Percentiles rank a stretch among this genome's conserved stretches.
Evolutionary conservation across 176 grass and related monocot genomes (phyloP).

Genomic region (Echinochloa phyllopogon): DNA sequence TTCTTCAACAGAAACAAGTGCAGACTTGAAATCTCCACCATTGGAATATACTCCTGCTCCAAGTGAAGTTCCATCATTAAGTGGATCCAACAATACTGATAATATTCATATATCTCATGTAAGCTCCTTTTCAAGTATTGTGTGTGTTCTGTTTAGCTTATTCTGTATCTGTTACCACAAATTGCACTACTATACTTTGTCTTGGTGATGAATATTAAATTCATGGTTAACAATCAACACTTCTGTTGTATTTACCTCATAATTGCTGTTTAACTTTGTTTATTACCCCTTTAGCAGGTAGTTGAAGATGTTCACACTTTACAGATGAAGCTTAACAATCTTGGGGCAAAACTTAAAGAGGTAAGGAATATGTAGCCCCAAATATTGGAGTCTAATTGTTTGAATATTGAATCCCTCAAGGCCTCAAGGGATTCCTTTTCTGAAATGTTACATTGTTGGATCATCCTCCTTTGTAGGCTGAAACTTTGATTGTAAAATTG

Average conservation of each 20-base stretch:
- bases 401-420: not conserved
- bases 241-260: constrained; percentile 13
- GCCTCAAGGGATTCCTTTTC: constrained; percentile 14
- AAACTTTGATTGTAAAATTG: constrained; percentile 65
- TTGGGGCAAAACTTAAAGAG: constrained; percentile 81
- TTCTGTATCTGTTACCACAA: not conserved
- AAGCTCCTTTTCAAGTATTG: constrained; percentile 35
- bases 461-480: constrained; percentile 65
- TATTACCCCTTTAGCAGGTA: constrained; percentile 54
- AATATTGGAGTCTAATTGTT: not conserved
- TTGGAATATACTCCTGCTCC: constrained; percentile 37
- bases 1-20: constrained; percentile 54
- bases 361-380: constrained; percentile 37
- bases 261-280: constrained; percentile 19
- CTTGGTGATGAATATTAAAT: constrained; percentile 10
- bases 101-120: constrained; percentile 61
- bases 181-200: constrained; percentile 20
- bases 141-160: constrained; percentile 25
- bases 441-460: not conserved
- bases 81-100: constrained; percentile 35
- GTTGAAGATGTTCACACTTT: constrained; percentile 67
- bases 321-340: constrained; percentile 60
- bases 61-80: constrained; percentile 33
- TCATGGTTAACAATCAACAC: not conserved
- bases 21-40: constrained; percentile 11